Percentiles rank a stretch among this genome's conserved stretches.
phyloP scores from a whole-genome alignment of 2,329 filamentous ascomycete species.

The Teratosphaeria nubilosa region DNA sequence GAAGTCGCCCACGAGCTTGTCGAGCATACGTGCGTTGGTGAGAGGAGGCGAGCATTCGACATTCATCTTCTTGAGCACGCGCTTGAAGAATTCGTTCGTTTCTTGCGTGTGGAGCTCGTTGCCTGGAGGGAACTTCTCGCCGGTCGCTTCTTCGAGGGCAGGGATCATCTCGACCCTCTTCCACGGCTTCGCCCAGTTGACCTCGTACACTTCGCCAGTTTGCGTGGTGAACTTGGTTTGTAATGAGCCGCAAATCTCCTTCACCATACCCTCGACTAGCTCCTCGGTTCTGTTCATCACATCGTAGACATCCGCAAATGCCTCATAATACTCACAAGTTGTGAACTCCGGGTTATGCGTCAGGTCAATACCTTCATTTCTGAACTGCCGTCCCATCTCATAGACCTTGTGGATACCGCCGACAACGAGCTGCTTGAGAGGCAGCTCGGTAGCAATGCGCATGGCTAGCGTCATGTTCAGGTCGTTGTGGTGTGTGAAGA shows the following conservation, averaged over 20 bases:
- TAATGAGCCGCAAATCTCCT: conserved; percentile 63
- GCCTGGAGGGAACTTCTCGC: conserved; percentile 86
- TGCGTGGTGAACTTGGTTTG: conserved; percentile 65
- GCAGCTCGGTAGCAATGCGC: conserved; percentile 88
- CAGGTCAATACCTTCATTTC: conserved; percentile 82
- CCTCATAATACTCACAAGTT: conserved; percentile 93
- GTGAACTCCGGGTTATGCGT: conserved; percentile 99
- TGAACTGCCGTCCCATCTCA: conserved; percentile 89
- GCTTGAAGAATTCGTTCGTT: conserved; percentile 78
- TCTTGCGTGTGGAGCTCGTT: conserved; percentile 83
- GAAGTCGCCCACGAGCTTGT: conserved; percentile 83
- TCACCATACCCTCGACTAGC: conserved; percentile 79
- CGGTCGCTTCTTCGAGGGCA: conserved; percentile 75
- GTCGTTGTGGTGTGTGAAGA: conserved; percentile 93
- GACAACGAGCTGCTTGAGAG: conserved; percentile 92
- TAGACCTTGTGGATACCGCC: conserved; percentile 92
- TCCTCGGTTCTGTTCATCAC: conserved; percentile 88
- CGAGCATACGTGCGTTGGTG: conserved; percentile 92
- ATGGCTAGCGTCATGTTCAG: conserved; percentile 90
- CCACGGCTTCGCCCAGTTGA: conserved; percentile 97
- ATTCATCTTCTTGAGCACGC: conserved; percentile 76
- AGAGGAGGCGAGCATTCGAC: conserved; percentile 82
- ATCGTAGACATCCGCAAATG: conserved; percentile 76
- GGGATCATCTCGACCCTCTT: conserved; percentile 91
- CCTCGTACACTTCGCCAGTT: conserved; percentile 72